phyloP scores from a whole-genome alignment of 495 filamentous ascomycete genomes.

The Penicillium longicatenatum region DNA sequence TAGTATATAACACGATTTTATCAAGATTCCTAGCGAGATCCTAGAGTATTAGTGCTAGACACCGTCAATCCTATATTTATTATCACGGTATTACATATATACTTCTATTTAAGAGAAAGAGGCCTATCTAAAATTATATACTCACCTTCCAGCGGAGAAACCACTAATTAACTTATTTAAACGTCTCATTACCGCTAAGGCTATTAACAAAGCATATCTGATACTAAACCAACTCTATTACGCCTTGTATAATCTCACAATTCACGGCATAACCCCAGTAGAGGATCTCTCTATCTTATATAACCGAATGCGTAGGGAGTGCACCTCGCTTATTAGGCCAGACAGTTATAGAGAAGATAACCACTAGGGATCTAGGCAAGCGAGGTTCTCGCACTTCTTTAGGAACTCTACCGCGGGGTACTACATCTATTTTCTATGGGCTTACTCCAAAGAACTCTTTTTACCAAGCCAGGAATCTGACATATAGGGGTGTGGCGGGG shows the following conservation, averaged over 20 bases:
- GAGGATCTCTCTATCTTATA: background rate
- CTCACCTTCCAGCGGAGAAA: background rate
- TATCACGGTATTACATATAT: conserved; percentile 1
- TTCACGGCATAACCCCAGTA: background rate
- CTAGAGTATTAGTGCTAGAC: background rate
- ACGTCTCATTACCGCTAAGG: background rate
- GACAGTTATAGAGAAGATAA: background rate
- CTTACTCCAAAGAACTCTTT: background rate
- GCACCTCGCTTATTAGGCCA: background rate
- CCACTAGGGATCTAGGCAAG: background rate
- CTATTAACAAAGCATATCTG: background rate
- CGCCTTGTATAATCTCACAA: conserved; percentile 1
- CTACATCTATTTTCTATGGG: background rate
- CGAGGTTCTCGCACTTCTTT: background rate
- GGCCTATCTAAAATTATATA: background rate
- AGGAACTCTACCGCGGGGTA: background rate
- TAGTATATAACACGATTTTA: background rate
- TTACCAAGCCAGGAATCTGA: background rate
- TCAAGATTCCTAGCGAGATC: background rate
- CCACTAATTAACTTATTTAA: background rate
- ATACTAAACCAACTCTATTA: background rate
- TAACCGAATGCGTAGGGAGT: background rate
- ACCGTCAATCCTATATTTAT: background rate
- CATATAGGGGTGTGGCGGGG: background rate
- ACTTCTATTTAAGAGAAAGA: background rate